Base-by-base conservation (phyloP, 148 eudicot species). In the Arbutus unedo region DNA sequence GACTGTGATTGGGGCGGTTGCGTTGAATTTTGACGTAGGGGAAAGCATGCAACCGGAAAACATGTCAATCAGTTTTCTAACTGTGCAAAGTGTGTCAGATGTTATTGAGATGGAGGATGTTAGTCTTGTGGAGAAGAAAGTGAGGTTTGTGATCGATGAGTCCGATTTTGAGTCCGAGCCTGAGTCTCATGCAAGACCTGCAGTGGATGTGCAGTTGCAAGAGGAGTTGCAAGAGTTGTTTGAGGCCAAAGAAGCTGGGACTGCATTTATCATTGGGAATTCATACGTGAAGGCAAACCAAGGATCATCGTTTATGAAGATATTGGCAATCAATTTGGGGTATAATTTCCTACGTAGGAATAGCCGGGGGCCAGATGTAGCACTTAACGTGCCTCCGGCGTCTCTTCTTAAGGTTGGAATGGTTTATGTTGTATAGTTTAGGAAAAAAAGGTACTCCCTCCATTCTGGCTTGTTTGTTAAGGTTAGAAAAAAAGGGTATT, bases 321-420 rank as follows among this genome's bases (percentile, higher is more conserved):
- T 89, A 85, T 18, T 93, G 59, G 96, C 98, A 3, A 89, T 95
- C 2, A 92, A 95, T 87, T 89, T 85, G 38, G 98, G 94, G 62
- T 95, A 93, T 74, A 92, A 90, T 88, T 91, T 95, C 82, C 90
- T 95, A 41, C 85, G 95, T n/a, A 88, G 89, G 88, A 95, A 95
- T 73, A 93, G 98, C 81, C 83, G 98, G 87, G 98, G 96, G 5
- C 86, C 97, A 1, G 96, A 93, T 80, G 97, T 92, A 53, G 92
- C 91, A 0, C 91, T 95, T 4, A 85, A 88, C 83, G 96, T 93
- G 77, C 98, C 98, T 75, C 95, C 97, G 0, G 97, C 87, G 74
- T 95, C 98, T 4, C 87, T 92, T 11, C 91, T 95, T 16, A 95
- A 95, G 88, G 98, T 95, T 43, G 98, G 98, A 76, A 92, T 95